Percentiles rank a stretch among this genome's conserved stretches.
Evolutionary conservation across 2,329 filamentous ascomycete species (phyloP).

Genomic region (Arthrobotrys entomopaga): DNA sequence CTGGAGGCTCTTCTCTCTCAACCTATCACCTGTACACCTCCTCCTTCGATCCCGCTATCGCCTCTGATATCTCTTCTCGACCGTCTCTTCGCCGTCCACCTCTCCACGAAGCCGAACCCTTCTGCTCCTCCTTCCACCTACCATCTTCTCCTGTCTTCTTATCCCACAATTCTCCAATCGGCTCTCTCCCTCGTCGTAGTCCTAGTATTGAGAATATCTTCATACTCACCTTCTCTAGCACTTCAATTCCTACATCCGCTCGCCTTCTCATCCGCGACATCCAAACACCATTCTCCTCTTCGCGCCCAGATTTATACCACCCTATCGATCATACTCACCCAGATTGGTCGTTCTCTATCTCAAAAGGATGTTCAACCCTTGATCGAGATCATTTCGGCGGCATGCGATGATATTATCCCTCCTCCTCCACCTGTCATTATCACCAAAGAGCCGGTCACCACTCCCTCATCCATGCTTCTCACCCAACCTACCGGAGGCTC

Average conservation of each 20-base stretch:
- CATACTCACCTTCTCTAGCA: constrained; percentile 29
- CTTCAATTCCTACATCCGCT: constrained; percentile 46
- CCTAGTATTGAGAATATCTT: constrained; percentile 9
- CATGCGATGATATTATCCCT: constrained; percentile 47
- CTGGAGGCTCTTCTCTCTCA: constrained; percentile 30
- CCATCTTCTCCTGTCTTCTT: constrained; percentile 26
- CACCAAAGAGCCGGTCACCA: constrained; percentile 35
- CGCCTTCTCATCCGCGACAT: constrained; percentile 27
- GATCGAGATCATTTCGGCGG: constrained; percentile 19
- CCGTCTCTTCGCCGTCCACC: constrained; percentile 38
- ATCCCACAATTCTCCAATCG: constrained; percentile 17
- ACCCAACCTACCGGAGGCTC: constrained; percentile 36
- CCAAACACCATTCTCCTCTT: constrained; percentile 18
- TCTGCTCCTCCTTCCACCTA: constrained; percentile 25
- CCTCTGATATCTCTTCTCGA: constrained; percentile 33
- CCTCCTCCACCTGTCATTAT: constrained; percentile 46
- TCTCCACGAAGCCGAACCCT: constrained; percentile 27
- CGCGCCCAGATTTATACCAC: constrained; percentile 19
- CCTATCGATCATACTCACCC: constrained; percentile 19
- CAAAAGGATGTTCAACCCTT: constrained; percentile 29
- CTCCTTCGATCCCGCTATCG: constrained; percentile 26
- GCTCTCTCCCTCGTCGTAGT: constrained; percentile 7
- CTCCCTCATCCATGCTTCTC: constrained; percentile 34
- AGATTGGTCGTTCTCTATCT: constrained; percentile 29
- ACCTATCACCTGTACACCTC: constrained; percentile 27